Evolutionary conservation across 441 rosid species (phyloP).

Genomic region (Isatis lusitanica): DNA sequence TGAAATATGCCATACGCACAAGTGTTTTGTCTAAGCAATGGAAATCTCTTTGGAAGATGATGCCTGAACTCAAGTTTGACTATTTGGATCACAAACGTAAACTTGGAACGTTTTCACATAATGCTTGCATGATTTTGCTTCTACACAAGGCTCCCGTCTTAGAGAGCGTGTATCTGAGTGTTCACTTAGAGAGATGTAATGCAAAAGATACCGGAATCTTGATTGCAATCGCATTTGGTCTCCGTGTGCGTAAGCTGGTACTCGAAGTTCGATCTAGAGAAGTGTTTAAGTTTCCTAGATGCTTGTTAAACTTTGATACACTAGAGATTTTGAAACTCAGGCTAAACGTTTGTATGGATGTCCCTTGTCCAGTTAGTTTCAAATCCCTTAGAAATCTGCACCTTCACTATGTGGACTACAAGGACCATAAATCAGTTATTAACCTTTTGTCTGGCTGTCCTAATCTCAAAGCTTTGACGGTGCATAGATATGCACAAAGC

Average conservation of each 20-base stretch:
- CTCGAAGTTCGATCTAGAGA: background rate
- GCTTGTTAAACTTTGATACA: background rate
- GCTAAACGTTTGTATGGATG: background rate
- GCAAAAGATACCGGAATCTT: background rate
- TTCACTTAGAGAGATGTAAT: background rate
- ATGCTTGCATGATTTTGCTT: background rate
- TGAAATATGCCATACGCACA: background rate
- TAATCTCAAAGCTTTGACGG: conserved; percentile 4
- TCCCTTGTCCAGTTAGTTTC: background rate
- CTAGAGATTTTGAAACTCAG: conserved; percentile 9
- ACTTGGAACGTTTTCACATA: background rate
- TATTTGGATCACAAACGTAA: background rate
- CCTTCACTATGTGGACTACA: background rate
- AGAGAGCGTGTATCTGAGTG: background rate
- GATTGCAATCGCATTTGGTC: background rate
- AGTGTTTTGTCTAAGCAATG: background rate
- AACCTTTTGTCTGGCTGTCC: conserved; percentile 12
- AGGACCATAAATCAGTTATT: background rate
- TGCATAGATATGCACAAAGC: background rate
- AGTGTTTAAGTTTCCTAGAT: background rate
- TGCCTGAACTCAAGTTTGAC: background rate
- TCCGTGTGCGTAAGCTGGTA: background rate
- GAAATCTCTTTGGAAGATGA: background rate
- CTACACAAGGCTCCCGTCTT: background rate
- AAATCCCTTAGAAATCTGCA: conserved; percentile 1